Conservation (phyloP, 257 asterid genomes). For the Haberlea rhodopensis region DNA sequence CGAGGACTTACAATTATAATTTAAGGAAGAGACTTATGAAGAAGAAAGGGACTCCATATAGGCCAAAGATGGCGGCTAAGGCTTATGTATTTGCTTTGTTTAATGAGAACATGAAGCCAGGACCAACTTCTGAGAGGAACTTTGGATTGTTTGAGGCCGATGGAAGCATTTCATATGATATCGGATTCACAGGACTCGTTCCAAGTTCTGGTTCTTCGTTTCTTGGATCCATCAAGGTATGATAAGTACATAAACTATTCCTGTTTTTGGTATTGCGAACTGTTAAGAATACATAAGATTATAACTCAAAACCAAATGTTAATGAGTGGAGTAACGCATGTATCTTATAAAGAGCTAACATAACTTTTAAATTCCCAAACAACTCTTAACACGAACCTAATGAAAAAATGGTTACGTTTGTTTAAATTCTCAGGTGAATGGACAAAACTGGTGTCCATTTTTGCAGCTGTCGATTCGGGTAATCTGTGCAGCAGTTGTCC, state of each 20-base stretch:
- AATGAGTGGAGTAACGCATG: no score
- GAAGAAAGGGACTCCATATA: slow-evolving; percentile 75
- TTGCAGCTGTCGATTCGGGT: slow-evolving; percentile 24
- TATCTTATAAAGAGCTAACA: no score
- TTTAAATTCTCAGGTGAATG: slow-evolving; percentile 15
- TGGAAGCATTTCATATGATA: slow-evolving; percentile 62
- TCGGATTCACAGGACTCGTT: slow-evolving; percentile 69
- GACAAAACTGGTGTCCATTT: background rate
- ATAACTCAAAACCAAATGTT: no score
- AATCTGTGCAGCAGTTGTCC: slow-evolving; percentile 25
- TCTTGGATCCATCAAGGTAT: slow-evolving; percentile 44
- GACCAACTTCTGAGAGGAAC: slow-evolving; percentile 83
- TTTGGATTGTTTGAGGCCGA: slow-evolving; percentile 81
- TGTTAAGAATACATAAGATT: no score
- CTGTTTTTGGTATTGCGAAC: no score
- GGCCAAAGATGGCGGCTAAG: slow-evolving; percentile 53
- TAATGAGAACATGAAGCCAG: slow-evolving; percentile 69
- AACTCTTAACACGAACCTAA: no score
- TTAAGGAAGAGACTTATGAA: slow-evolving; percentile 44
- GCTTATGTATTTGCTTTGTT: slow-evolving; percentile 78
- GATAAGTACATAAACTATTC: background rate
- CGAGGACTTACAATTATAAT: slow-evolving; percentile 55
- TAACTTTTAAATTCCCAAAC: no score
- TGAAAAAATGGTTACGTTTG: background rate
- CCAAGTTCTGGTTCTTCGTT: slow-evolving; percentile 46